phyloP scores from a whole-genome alignment of 345 rosid species.

The Xanthoceras sorbifolium region DNA sequence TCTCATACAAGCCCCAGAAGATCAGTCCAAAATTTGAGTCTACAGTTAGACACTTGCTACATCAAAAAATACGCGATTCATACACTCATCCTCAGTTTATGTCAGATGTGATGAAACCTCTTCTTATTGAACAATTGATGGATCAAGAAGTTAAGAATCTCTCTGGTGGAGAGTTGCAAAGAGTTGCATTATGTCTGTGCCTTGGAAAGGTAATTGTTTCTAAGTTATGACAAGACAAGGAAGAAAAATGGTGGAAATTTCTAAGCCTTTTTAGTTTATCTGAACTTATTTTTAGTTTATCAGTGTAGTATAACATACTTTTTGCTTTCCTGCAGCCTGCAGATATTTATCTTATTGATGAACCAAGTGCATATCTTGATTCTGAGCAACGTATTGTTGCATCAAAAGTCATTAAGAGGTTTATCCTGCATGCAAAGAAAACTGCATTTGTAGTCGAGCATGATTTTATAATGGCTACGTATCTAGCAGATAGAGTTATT shows the following conservation, averaged over 20 bases:
- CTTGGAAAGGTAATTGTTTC: slow-evolving; percentile 79
- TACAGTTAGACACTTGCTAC: slow-evolving; percentile 84
- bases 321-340: slow-evolving; percentile 74
- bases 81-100: slow-evolving; percentile 93
- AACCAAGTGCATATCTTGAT: slow-evolving; percentile 98
- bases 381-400: slow-evolving; percentile 99
- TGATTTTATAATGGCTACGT: slow-evolving; percentile 96
- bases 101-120: slow-evolving; percentile 99
- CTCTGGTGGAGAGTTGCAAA: slow-evolving; percentile 98
- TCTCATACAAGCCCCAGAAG: slow-evolving; percentile 98
- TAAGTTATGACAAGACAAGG: not conserved
- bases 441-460: slow-evolving; percentile 99
- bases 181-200: slow-evolving; percentile 94
- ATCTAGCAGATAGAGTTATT: slow-evolving; percentile 90
- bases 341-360: slow-evolving; percentile 95
- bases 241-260: not conserved
- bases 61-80: slow-evolving; percentile 86
- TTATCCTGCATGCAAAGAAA: slow-evolving; percentile 97
- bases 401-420: slow-evolving; percentile 95
- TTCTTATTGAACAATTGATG: slow-evolving; percentile 93
- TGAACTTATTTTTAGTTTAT: not conserved
- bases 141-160: slow-evolving; percentile 95
- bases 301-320: not conserved
- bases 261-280: not conserved
- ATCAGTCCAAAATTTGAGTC: slow-evolving; percentile 83